Evolutionary conservation across 2,329 filamentous ascomycete genomes (phyloP), one percentile per base, ranked within the genome.

Genomic region (Colletotrichum graminicola): DNA sequence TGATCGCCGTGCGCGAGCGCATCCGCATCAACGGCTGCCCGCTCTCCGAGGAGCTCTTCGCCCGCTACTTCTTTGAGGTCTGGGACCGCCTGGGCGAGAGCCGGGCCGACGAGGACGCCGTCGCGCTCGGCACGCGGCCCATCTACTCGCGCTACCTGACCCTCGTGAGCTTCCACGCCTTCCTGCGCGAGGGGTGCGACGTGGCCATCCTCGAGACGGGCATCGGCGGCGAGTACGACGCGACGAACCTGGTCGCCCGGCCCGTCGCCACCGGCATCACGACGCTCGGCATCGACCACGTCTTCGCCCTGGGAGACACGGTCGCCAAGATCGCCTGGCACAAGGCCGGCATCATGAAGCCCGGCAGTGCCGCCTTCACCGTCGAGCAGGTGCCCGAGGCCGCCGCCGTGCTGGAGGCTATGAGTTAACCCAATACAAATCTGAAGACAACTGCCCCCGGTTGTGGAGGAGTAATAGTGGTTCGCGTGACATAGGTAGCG

Each of bases 101-200:
- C 83, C 21, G 21, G 7, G 41, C 47, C 2, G 18, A 52, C 11
- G 86, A 84, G 1, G 84, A 85, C 18, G 81, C 84, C 0, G 85
- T 85, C 18, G 88, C 90, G 0, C 43, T 8, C 18, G 82, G 80
- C 1, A 89, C 89, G 1, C 97, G 97, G 79, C 96, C 96, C 0
- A 93, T 94, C 62, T 98, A 97, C 81, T 98, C 98, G 80, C 92
- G 95, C 36, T 98, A 93, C 78, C 80, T 99, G 78, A 98, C 95
- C 0, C 86, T 99, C 47, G 88, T 98, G 83, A 95, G 95, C 1
- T 89, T 97, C 76, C 94, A 97, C 77, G 88, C 91, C 1, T 99
- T 97, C 76, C 78, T 97, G 34, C 81, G 86, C 59, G 92, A 96
- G 79, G 91, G 92, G 1, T 91, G 98, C 0, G 86, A 91, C 73